Evolutionary conservation across 768 basidiomycete species (phyloP).

Genomic region (Rhizopogon vesiculosus): DNA sequence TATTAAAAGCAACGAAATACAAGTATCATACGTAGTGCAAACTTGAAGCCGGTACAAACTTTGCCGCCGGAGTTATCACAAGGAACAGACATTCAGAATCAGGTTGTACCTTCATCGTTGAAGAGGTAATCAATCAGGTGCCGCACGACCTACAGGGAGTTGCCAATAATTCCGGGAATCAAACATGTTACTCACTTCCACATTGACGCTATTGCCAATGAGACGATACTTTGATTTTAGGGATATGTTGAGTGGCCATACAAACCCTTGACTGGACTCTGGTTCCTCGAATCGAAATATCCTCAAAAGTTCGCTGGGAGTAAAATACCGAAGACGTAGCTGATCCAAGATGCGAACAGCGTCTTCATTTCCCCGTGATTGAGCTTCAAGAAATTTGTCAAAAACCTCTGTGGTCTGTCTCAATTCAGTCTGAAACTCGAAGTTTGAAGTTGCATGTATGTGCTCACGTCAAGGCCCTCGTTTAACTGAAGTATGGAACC

Average conservation of each 20-base stretch:
- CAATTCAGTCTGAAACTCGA: not conserved
- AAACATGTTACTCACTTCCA: conserved; percentile 38
- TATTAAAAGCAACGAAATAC: too few species aligned
- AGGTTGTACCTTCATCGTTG: conserved; percentile 13
- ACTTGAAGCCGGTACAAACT: too few species aligned
- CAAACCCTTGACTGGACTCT: conserved; percentile 29
- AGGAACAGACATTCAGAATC: not conserved
- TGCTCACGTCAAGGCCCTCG: conserved; percentile 55
- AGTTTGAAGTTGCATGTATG: not conserved
- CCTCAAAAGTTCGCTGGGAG: conserved; percentile 66
- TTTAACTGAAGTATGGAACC: conserved; percentile 77
- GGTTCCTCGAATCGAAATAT: conserved; percentile 52
- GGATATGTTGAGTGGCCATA: conserved; percentile 61
- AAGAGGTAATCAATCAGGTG: conserved; percentile 59
- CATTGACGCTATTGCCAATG: conserved; percentile 83
- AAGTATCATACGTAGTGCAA: too few species aligned
- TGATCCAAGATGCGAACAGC: conserved; percentile 53
- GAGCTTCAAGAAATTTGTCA: conserved; percentile 46
- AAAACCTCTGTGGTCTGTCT: conserved; percentile 58
- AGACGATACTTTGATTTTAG: conserved; percentile 69
- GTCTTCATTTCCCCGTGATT: conserved; percentile 31
- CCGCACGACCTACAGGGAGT: conserved; percentile 34
- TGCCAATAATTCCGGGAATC: not conserved
- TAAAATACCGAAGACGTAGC: conserved; percentile 70
- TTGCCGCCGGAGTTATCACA: not conserved